These are phyloP conservation scores for Metarhizium album DNA, from an alignment of 2,329 filamentous ascomycete genomes.

Conservation along the genomic window DNA sequence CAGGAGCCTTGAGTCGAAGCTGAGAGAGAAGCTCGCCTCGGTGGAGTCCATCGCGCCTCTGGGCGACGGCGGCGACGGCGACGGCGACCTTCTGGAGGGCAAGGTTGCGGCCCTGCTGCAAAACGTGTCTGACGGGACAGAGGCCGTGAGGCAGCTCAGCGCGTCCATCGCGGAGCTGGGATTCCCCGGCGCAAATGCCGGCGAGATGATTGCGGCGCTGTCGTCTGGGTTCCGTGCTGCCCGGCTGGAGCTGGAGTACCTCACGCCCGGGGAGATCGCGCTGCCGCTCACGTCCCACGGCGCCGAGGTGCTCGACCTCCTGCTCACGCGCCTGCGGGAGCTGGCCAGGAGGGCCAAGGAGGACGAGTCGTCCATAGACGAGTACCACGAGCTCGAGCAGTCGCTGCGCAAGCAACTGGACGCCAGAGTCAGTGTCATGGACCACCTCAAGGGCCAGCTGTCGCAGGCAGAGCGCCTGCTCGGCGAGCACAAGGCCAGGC, in stretches of 20 bases:
- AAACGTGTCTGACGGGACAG: slow-evolving; percentile 36
- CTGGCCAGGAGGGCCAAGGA: slow-evolving; percentile 36
- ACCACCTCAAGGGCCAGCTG: slow-evolving; percentile 34
- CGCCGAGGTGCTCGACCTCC: slow-evolving; percentile 43
- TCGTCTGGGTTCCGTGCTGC: slow-evolving; percentile 41
- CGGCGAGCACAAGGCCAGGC: slow-evolving; percentile 25
- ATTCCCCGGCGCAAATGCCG: slow-evolving; percentile 36
- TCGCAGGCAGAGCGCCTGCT: slow-evolving; percentile 21
- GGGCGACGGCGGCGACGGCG: slow-evolving; percentile 7
- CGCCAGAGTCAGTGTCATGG: slow-evolving; percentile 40
- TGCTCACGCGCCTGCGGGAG: slow-evolving; percentile 38
- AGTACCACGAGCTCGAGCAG: slow-evolving; percentile 46
- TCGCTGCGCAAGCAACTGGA: slow-evolving; percentile 46
- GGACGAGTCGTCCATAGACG: slow-evolving; percentile 44
- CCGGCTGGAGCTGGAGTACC: slow-evolving; percentile 50
- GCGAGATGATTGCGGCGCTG: slow-evolving; percentile 39
- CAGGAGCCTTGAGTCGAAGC: slow-evolving; percentile 26
- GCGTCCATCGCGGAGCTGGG: slow-evolving; percentile 37
- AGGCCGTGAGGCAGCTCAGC: slow-evolving; percentile 33
- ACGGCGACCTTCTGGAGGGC: slow-evolving; percentile 26
- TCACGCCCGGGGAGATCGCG: slow-evolving; percentile 46
- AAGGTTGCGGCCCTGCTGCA: slow-evolving; percentile 33
- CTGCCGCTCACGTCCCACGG: slow-evolving; percentile 42
- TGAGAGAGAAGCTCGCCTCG: slow-evolving; percentile 25
- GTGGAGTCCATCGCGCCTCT: slow-evolving; percentile 6